A percentile compares a stretch with the other conserved stretches of the same genome.
Evolutionary conservation across 2,329 filamentous ascomycete genomes (phyloP).

Genomic region (Pseudonectria foliicola): DNA sequence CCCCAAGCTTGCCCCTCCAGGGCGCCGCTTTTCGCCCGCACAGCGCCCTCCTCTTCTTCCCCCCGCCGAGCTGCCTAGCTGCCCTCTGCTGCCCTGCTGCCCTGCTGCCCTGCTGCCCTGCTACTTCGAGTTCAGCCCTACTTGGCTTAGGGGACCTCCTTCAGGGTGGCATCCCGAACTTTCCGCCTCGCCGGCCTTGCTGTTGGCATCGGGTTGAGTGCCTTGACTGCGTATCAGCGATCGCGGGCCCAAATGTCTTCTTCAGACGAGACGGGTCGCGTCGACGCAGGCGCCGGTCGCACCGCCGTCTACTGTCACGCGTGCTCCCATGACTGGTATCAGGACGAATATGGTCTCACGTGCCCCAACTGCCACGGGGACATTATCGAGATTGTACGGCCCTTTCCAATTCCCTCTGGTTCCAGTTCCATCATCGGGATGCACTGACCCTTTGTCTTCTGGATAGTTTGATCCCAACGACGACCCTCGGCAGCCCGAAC

Average conservation of each 20-base stretch:
- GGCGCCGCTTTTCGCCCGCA: too few relatives aligned
- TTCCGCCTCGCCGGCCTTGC: constrained; percentile 48
- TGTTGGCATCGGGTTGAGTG: constrained; percentile 52
- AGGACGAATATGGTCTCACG: constrained; percentile 56
- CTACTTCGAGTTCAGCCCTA: constrained; percentile 1
- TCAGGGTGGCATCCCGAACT: constrained; percentile 50
- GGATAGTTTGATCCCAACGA: constrained; percentile 47
- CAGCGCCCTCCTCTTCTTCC: too few relatives aligned
- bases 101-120: too few relatives aligned
- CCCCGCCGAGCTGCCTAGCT: too few relatives aligned
- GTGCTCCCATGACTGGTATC: constrained; percentile 76
- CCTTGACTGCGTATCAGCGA: constrained; percentile 47
- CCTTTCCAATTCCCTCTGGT: constrained; percentile 13
- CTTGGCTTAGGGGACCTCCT: constrained; percentile 10
- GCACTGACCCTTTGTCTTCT: constrained; percentile 14
- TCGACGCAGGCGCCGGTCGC: constrained; percentile 44
- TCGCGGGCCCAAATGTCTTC: constrained; percentile 37
- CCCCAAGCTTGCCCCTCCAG: too few relatives aligned
- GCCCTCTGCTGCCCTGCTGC: too few relatives aligned
- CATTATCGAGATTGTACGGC: constrained; percentile 80
- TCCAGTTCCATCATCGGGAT: too few relatives aligned
- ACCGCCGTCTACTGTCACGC: constrained; percentile 83
- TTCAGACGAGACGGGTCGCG: constrained; percentile 26
- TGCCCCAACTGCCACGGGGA: constrained; percentile 77
- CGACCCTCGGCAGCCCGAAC: constrained; percentile 49